Base-by-base conservation (phyloP, 2,329 filamentous ascomycete genomes). In the Ophiobolus disseminans region DNA sequence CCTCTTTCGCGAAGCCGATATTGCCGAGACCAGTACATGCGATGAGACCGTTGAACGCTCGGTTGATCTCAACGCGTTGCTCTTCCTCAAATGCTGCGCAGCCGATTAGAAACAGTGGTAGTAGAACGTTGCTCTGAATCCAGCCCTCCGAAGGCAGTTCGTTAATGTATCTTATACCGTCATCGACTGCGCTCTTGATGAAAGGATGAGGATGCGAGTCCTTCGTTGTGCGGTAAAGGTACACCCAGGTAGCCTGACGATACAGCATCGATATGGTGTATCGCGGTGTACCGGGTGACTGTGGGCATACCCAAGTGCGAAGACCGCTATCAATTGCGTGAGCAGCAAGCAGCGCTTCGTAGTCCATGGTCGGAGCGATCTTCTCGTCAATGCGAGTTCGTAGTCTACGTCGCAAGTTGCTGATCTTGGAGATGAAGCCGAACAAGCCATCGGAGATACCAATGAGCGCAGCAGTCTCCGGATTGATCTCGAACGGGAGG, bases 401-500 rank as follows among this genome's bases (percentile, higher is more conserved):
- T 53, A 96, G 88, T 2, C 80, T 80, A 69, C 92, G 88, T 32
- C 91, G 83, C 28, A 96, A 82, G 10, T 83, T 82, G 1, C 89
- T 91, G 51, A 95, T 93, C 63, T 89, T 85, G 6, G 87, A 87
- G 22, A 96, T 86, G 65, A 89, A 86, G 25, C 83, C 81, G 66
- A 96, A 91, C 2, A 96, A 78, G 1, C 90, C 90, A 63, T 96
- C 91, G 31, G 88, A 85, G 20, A 96, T 87, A 17, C 91, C 91
- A 5, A 96, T 78, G 4, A 96, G 78, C n/a, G 76, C 79, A 7
- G 80, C 82, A 2, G 80, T 81, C 55, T 82, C 78, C 1, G 80
- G 77, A 41, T 82, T 80, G 22, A 81, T 77, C 39, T 82, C 77
- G 61, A 81, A 84, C 21, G 82, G 82, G 3, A 84, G 73, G 13